These are phyloP conservation scores for Globisporangium splendens DNA, from an alignment of 352 stramenopile genomes.

Conservation along the genomic window DNA sequence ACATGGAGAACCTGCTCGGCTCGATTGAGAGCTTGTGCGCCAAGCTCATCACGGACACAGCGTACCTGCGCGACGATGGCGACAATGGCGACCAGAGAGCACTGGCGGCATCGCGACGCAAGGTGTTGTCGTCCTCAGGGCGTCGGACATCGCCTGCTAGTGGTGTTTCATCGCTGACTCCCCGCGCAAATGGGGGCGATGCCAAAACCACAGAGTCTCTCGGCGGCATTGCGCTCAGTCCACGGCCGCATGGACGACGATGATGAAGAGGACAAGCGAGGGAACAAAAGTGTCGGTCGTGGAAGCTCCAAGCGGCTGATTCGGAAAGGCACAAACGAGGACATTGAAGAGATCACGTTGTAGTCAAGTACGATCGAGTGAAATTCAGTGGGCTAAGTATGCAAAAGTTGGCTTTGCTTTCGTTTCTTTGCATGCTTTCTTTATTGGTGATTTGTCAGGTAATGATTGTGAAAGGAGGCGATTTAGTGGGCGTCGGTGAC, in stretches of 20 bases:
- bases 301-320: slow-evolving; percentile 17
- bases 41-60: slow-evolving; percentile 52
- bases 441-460: slow-evolving; percentile 2
- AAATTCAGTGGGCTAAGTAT: too few relatives aligned
- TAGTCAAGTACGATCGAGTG: slow-evolving; percentile 10
- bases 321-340: slow-evolving; percentile 20
- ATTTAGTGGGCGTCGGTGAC: not conserved
- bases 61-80: slow-evolving; percentile 32
- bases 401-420: not conserved
- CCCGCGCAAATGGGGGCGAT: not conserved
- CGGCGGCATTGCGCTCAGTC: slow-evolving; percentile 29
- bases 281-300: slow-evolving; percentile 7
- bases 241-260: not conserved
- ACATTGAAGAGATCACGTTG: slow-evolving; percentile 50
- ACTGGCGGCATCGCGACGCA: not conserved
- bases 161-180: not conserved
- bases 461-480: slow-evolving; percentile 9
- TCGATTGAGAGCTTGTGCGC: slow-evolving; percentile 68
- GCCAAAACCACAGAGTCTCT: slow-evolving; percentile 20
- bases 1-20: slow-evolving; percentile 53
- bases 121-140: too few relatives aligned
- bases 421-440: not conserved
- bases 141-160: too few relatives aligned
- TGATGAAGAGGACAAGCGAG: not conserved
- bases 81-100: slow-evolving; percentile 11